Percentiles rank a stretch among this genome's conserved stretches.
Evolutionary conservation across 257 asterid genomes (phyloP).

Genomic region (Apocynum venetum): DNA sequence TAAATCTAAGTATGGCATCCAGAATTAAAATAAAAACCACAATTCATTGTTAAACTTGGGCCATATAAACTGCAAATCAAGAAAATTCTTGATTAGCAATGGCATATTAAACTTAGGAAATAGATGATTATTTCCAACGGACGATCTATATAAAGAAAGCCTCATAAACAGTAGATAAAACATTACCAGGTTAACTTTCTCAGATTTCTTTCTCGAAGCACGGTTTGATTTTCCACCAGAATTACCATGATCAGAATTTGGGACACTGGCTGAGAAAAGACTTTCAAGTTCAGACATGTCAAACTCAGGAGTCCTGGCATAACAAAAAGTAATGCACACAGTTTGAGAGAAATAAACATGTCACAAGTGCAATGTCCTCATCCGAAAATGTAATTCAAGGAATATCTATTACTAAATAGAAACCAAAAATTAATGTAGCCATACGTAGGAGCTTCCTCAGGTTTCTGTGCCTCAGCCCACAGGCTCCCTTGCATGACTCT

Average conservation of each 20-base stretch:
- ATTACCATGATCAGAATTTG: conserved; percentile 41
- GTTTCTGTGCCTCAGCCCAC: conserved; percentile 83
- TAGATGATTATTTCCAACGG: background rate
- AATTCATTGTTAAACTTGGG: background rate
- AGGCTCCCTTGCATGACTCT: conserved; percentile 78
- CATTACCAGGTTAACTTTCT: conserved; percentile 75
- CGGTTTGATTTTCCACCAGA: conserved; percentile 31
- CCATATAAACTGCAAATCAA: background rate
- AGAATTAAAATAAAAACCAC: background rate
- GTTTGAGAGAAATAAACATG: background rate
- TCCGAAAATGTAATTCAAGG: conserved; percentile 7
- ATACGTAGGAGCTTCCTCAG: conserved; percentile 74
- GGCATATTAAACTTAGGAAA: background rate
- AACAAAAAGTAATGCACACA: background rate
- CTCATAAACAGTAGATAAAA: background rate
- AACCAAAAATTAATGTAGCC: conserved; percentile 15
- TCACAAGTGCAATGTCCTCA: background rate
- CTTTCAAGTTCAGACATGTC: conserved; percentile 84
- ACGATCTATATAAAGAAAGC: background rate
- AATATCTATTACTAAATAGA: conserved; percentile 7
- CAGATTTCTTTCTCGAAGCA: conserved; percentile 51
- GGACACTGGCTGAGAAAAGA: conserved; percentile 64
- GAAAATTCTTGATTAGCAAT: background rate
- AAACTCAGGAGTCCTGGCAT: conserved; percentile 69
- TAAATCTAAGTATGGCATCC: background rate